Conservation (phyloP, 2,329 filamentous ascomycete genomes). For the Ophiostoma populinum region DNA sequence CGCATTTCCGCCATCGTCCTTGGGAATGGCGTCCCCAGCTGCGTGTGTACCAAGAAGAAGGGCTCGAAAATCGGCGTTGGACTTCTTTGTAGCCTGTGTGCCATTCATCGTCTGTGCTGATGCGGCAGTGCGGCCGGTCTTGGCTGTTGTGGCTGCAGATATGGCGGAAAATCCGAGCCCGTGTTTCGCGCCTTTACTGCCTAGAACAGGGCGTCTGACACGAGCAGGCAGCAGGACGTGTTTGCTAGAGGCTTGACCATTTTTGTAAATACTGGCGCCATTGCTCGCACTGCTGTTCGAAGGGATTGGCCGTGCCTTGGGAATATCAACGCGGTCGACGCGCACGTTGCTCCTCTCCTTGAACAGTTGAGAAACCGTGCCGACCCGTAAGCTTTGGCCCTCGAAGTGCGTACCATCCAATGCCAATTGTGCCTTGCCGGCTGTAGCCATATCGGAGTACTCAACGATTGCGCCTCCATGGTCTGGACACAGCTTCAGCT, state of each 20-base stretch:
- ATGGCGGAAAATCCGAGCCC: conserved; percentile 24
- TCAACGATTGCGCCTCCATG: conserved; percentile 79
- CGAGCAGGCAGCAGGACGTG: not conserved
- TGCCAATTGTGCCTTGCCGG: conserved; percentile 51
- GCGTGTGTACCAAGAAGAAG: conserved; percentile 16
- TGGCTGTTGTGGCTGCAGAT: conserved; percentile 14
- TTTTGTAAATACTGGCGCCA: conserved; percentile 14
- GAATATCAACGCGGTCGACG: conserved; percentile 23
- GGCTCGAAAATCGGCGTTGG: conserved; percentile 17
- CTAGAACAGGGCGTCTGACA: conserved; percentile 26
- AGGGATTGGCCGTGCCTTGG: conserved; percentile 18
- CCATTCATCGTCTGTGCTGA: conserved; percentile 3
- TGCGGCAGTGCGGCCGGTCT: conserved; percentile 8
- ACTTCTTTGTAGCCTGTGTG: conserved; percentile 12
- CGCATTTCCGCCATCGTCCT: no score
- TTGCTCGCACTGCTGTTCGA: no score
- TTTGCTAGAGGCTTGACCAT: not conserved
- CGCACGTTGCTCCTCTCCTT: conserved; percentile 28
- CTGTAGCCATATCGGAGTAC: conserved; percentile 50
- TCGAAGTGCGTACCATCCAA: conserved; percentile 39
- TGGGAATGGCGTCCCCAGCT: no score
- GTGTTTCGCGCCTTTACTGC: conserved; percentile 23
- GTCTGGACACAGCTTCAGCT: conserved; percentile 62
- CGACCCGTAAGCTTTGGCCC: conserved; percentile 32
- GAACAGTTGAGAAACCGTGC: conserved; percentile 36